Evolutionary conservation across 257 asterid genomes (phyloP).

Genomic region (Solanum bulbocastanum): DNA sequence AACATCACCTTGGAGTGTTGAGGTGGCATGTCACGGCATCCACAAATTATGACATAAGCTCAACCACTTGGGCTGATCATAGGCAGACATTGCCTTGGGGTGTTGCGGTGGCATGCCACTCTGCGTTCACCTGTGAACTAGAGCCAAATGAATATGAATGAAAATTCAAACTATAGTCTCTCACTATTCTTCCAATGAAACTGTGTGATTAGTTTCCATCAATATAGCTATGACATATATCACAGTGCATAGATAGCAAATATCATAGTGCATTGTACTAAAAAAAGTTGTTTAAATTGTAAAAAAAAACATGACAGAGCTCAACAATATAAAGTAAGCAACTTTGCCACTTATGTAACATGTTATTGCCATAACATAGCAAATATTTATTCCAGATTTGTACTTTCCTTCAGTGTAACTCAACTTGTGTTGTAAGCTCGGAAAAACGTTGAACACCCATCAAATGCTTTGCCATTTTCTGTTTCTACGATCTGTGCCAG

Average conservation of each 20-base stretch:
- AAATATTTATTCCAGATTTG: background rate
- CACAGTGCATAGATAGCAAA: background rate
- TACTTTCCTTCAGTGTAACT: background rate
- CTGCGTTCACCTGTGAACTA: background rate
- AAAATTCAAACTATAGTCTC: background rate
- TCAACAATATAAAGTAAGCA: background rate
- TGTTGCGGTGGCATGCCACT: background rate
- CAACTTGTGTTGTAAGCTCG: background rate
- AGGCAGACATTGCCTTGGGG: background rate
- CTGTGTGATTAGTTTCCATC: background rate
- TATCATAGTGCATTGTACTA: background rate
- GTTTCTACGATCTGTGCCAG: background rate
- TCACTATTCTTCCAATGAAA: background rate
- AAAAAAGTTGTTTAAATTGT: background rate
- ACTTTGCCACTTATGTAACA: background rate
- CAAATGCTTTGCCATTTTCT: background rate
- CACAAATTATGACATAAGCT: background rate
- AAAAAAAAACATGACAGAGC: background rate
- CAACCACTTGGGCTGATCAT: background rate
- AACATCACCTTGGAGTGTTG: too few relatives aligned
- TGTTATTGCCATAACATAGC: background rate
- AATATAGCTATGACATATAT: background rate
- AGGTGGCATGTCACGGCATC: too few relatives aligned
- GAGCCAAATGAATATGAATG: background rate
- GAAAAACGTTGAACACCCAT: background rate